Evolutionary conservation across 768 basidiomycete genomes (phyloP), one percentile per base, ranked within the genome.

Genomic region (Favolaschia claudopus): DNA sequence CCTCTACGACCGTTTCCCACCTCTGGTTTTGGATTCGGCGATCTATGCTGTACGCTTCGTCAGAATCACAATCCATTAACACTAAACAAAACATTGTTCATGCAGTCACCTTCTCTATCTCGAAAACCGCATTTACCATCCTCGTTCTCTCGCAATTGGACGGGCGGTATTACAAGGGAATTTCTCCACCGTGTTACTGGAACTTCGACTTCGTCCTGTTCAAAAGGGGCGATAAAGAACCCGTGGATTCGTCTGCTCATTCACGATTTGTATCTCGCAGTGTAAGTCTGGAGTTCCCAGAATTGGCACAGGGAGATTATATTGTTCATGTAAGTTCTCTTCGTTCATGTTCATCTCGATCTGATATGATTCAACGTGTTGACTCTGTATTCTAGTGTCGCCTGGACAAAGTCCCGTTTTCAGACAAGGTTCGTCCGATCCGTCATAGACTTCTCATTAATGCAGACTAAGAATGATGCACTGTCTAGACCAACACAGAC

Each of bases 101-200:
- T 24, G 2, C n/a, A 76, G 74, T 73, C 54, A 73, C 73, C 0
- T 69, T 76, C 48, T 60, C 47, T 4, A 43, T 75, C 5, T 66
- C 68, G 5, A 53, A 60, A 34, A 39, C 65, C 3, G 61, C 72
- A 2, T 47, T 56, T 12, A 58, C 70, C 32, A 64, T 74, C 42
- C 54, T 76, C 34, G 72, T 75, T 15, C 70, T 76, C 12, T 64
- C 73, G 5, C 72, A 75, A 58, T 42, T 70, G 24, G 74, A 76
- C 55, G 53, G 27, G 1, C 68, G 74, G 12, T 74, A 73, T 58
- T 76, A 67, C 68, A 55, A 67, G 15, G 70, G 69, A 4, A 43
- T 76, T 20, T 33, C 65, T 1, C 58, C 71, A 1, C 60, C 48
- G 25, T 67, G 64, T 25, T 37, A 60, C 12, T 75, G 68, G 71